Percentiles rank a stretch among this genome's conserved stretches.
These are phyloP conservation scores for Schizochytrium sp. DNA, from an alignment of 108 stramenopile species.

Conservation along the genomic window DNA sequence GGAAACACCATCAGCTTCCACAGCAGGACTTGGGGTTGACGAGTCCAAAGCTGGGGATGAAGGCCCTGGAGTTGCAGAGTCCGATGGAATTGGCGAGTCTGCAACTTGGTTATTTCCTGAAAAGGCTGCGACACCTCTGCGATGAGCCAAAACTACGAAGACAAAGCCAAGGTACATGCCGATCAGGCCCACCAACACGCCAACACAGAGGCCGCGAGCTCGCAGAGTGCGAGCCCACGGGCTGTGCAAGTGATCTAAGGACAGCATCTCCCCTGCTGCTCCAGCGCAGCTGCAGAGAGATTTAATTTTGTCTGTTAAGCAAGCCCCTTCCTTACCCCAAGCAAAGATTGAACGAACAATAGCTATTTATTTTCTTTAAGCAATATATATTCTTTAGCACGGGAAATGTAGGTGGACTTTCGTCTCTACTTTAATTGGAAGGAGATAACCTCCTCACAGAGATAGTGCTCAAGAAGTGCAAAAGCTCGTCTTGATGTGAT, in stretches of 20 bases:
- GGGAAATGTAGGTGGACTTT: no score
- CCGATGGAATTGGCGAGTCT: not conserved
- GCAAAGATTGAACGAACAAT: no score
- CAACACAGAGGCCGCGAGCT: conserved; percentile 10
- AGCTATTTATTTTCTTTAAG: no score
- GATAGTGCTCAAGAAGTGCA: no score
- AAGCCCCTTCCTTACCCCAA: no score
- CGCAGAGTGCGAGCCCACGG: conserved; percentile 39
- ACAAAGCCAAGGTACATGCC: conserved; percentile 55
- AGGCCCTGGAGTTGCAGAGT: not conserved
- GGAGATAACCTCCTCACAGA: no score
- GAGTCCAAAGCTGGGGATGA: not conserved
- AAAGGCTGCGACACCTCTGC: not conserved
- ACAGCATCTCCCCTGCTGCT: not conserved
- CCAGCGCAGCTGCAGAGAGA: not conserved
- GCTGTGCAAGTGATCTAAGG: not conserved
- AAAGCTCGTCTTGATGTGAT: no score
- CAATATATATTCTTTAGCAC: no score
- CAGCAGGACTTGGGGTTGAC: not conserved
- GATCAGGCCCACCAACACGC: not conserved
- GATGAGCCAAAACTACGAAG: conserved; percentile 46
- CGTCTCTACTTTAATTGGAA: no score
- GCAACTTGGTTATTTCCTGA: not conserved
- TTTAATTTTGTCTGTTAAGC: not conserved
- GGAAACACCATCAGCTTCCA: not conserved